phyloP scores from a whole-genome alignment of 140 eudicot genomes.

The Oenanthe javanica region DNA sequence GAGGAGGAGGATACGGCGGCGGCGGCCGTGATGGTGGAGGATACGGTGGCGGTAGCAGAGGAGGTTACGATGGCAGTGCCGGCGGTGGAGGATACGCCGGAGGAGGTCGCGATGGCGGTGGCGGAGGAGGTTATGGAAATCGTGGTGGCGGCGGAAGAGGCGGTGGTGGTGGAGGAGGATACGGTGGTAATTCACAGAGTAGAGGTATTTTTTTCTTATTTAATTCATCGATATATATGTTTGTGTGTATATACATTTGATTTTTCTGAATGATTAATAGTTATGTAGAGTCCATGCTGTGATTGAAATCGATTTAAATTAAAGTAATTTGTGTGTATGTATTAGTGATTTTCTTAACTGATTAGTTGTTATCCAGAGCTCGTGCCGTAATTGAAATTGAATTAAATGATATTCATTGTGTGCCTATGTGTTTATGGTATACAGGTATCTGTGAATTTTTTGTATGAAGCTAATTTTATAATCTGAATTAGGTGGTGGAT shows the following conservation, averaged over 20 bases:
- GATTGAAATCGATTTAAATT: background rate
- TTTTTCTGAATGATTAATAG: background rate
- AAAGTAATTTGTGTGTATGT: background rate
- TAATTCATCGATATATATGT: background rate
- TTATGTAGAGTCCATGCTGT: background rate
- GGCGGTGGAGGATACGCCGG: background rate
- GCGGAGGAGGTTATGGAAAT: slow-evolving; percentile 9
- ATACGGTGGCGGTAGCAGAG: slow-evolving; percentile 12
- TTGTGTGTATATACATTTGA: background rate
- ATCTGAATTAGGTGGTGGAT: slow-evolving; percentile 42
- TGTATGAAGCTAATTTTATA: background rate
- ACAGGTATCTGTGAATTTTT: background rate
- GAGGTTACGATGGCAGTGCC: slow-evolving; percentile 12
- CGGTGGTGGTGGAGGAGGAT: slow-evolving; percentile 42
- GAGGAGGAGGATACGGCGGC: background rate
- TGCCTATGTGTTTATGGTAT: background rate
- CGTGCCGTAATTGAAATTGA: background rate
- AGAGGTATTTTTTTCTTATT: slow-evolving; percentile 25
- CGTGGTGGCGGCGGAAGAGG: slow-evolving; percentile 10
- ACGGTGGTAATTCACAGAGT: slow-evolving; percentile 51
- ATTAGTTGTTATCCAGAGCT: background rate
- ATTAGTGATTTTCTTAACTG: background rate
- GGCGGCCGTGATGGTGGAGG: slow-evolving; percentile 19
- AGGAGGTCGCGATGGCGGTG: background rate
- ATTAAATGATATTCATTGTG: background rate